Conservation (phyloP, 192 early-diverging fungal genomes). For the Coemansia sp. region DNA sequence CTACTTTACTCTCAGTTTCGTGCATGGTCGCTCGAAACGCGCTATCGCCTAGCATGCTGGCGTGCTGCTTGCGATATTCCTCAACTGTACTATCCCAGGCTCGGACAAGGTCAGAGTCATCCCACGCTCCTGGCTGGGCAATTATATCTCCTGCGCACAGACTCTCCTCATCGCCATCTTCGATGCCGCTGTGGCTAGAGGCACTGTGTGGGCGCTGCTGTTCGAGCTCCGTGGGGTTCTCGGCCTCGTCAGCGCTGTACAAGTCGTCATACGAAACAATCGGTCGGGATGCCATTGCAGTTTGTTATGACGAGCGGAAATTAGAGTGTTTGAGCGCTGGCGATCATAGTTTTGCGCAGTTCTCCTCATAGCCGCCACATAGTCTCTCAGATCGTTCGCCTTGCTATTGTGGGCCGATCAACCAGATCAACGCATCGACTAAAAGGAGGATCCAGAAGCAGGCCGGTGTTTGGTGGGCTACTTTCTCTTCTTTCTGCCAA, state of each 20-base stretch:
- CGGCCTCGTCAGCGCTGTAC: slow-evolving; percentile 24
- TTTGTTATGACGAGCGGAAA: not conserved
- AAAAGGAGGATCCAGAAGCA: not conserved
- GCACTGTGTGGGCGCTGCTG: slow-evolving; percentile 1
- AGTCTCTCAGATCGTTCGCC: not conserved
- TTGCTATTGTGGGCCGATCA: not conserved
- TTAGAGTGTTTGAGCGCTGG: not conserved
- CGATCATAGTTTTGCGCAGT: not conserved
- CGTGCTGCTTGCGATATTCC: slow-evolving; percentile 57
- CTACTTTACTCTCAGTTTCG: slow-evolving; percentile 25
- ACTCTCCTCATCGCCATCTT: slow-evolving; percentile 9
- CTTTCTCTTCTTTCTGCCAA: not conserved
- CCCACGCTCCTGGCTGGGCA: slow-evolving; percentile 52
- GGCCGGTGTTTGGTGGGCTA: not conserved
- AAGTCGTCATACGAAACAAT: slow-evolving; percentile 49
- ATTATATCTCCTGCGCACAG: not conserved
- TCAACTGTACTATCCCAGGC: slow-evolving; percentile 66
- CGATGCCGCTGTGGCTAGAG: slow-evolving; percentile 7
- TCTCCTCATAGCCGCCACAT: not conserved
- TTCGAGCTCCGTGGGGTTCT: not conserved
- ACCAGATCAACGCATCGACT: not conserved
- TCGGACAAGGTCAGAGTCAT: slow-evolving; percentile 62
- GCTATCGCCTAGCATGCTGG: slow-evolving; percentile 24
- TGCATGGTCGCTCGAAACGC: slow-evolving; percentile 25
- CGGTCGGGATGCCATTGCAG: slow-evolving; percentile 28